Evolutionary conservation across 257 asterid genomes (phyloP), one percentile per base, ranked within the genome.

Genomic region (Fraxinus americana): DNA sequence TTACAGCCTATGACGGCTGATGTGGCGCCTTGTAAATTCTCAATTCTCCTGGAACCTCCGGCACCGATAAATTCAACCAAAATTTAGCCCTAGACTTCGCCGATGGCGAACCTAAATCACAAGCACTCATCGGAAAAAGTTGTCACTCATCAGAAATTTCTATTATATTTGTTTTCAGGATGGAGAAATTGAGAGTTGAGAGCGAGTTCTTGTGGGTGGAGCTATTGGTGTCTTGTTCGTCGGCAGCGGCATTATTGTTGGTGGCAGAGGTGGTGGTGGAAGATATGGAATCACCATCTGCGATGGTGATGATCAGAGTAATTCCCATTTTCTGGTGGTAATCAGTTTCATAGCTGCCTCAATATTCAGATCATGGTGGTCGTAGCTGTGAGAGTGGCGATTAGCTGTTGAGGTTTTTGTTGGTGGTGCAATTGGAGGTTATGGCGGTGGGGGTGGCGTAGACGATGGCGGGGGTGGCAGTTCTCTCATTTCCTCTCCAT

Each of bases 181-280:
- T 90, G 8, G 97, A 85, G 89, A 94, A 94, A 84, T 82, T 86
- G 84, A 92, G 91, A 25, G 96, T 93, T 9, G 91, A 75, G 4
- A 75, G 77, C n/a, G 87, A 77, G 82, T 45, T 63, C 23, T 27
- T 70, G 36, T 35, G 75, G 1, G 89, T 61, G 73, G 88, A 88
- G 84, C 85, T 88, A 84, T 77, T 83, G 83, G 91, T 85, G 52
- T 92, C 91, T 77, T 80, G 92, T 75, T 80, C 91, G 5, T 78
- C 85, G 14, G 66, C 79, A 43, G 36, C 17, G 39, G 74, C 74
- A 50, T 75, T 85, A 80, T 83, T 79, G 80, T 77, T 81, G 84
- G 91, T 82, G 57, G 91, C 71, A 39, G 90, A 84, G 19, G 90
- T 85, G 76, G 91, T 87, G 73, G 88, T 84, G 32, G 96, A 86